These are phyloP conservation scores for Corchorus olitorius DNA, from an alignment of 345 rosid species.

Conservation along the genomic window DNA sequence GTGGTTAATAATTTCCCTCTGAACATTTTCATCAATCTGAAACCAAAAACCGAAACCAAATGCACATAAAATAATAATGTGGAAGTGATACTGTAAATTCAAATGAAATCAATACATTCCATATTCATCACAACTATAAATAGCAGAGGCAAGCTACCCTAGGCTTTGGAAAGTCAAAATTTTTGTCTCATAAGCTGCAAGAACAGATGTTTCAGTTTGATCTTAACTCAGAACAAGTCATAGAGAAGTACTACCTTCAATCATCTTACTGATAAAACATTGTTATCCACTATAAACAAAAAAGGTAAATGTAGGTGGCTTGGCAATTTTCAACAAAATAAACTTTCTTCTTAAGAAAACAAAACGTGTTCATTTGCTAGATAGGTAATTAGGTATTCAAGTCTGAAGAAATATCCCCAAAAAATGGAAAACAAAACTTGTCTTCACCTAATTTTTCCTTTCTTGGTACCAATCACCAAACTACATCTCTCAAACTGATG, in stretches of 20 bases:
- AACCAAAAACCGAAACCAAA: constrained; percentile 22
- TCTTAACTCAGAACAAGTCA: not conserved
- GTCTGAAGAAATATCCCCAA: not conserved
- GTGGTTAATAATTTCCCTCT: constrained; percentile 92
- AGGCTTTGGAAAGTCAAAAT: not conserved
- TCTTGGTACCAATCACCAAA: not conserved
- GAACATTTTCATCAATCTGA: constrained; percentile 97
- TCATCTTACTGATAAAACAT: not conserved
- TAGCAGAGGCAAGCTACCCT: not conserved
- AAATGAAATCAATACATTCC: constrained; percentile 1
- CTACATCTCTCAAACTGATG: not conserved
- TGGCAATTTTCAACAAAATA: not conserved
- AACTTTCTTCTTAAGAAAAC: not conserved
- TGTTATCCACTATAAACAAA: not conserved
- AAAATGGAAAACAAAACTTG: not conserved
- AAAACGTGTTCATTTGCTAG: not conserved
- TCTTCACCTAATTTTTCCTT: not conserved
- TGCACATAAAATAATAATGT: not conserved
- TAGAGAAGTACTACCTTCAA: not conserved
- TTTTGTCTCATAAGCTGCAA: not conserved
- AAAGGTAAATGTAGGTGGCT: not conserved
- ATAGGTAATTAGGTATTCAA: no score
- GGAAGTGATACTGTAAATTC: not conserved
- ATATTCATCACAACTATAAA: no score
- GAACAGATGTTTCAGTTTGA: not conserved